Conservation (phyloP, 352 stramenopile species). For the Saprolegnia diclina region DNA sequence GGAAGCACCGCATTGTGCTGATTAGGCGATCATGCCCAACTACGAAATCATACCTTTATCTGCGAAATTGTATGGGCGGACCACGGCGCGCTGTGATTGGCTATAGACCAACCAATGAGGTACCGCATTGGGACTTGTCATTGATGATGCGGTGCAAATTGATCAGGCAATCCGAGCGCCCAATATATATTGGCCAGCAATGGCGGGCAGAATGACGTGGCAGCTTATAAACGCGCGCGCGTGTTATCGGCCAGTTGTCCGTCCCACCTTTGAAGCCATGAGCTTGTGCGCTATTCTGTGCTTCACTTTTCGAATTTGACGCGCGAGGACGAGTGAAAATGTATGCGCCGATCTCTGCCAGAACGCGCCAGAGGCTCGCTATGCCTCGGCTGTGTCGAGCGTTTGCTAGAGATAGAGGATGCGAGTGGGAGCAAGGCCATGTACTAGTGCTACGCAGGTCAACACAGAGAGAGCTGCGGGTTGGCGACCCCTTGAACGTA, state of each 20-base stretch:
- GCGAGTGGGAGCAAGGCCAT: too few relatives aligned
- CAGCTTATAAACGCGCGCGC: background rate
- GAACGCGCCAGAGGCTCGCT: too few relatives aligned
- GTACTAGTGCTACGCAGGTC: too few relatives aligned
- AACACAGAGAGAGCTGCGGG: too few relatives aligned
- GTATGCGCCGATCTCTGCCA: too few relatives aligned
- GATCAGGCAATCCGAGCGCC: slow-evolving; percentile 1
- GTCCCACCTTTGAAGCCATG: background rate
- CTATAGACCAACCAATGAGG: background rate
- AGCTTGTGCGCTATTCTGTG: background rate
- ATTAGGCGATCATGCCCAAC: slow-evolving; percentile 7
- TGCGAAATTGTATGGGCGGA: background rate
- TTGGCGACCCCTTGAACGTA: too few relatives aligned
- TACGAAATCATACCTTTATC: background rate
- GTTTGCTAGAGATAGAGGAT: too few relatives aligned
- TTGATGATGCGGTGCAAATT: slow-evolving; percentile 2
- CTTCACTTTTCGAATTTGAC: too few relatives aligned
- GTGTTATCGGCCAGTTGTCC: background rate
- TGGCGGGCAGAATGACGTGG: background rate
- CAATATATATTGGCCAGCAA: too few relatives aligned
- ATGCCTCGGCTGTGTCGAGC: too few relatives aligned
- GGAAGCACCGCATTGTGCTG: background rate
- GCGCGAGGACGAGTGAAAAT: too few relatives aligned
- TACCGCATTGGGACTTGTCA: background rate
- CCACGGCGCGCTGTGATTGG: background rate